Conservation (phyloP, 148 eudicot species). For the Bassia scoparia region DNA sequence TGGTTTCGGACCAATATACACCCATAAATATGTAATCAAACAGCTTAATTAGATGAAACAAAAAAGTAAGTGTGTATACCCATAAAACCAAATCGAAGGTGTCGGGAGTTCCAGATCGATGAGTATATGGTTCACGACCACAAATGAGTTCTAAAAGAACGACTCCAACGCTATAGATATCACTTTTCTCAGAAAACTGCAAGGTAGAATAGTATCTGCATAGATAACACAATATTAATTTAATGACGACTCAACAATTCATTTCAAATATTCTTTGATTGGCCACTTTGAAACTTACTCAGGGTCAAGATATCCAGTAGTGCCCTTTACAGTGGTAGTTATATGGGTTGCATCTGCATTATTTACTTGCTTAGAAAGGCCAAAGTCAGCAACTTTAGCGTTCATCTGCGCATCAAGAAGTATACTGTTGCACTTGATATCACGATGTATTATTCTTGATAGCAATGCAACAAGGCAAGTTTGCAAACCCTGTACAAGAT, state of each 20-base stretch:
- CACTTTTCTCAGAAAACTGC: constrained; percentile 83
- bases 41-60: not conserved
- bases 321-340: constrained; percentile 76
- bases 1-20: too few species aligned
- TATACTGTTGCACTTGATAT: constrained; percentile 79
- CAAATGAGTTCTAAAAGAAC: constrained; percentile 83
- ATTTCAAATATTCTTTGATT: not conserved
- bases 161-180: constrained; percentile 78
- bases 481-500: too few species aligned
- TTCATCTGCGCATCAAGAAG: constrained; percentile 72
- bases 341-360: constrained; percentile 61
- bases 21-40: not conserved
- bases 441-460: constrained; percentile 80
- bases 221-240: not conserved
- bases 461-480: too few species aligned
- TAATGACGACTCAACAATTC: not conserved
- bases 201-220: constrained; percentile 74
- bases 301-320: constrained; percentile 90
- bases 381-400: constrained; percentile 79
- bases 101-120: constrained; percentile 64
- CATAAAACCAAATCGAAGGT: constrained; percentile 77
- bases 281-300: constrained; percentile 43
- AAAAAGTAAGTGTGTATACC: constrained; percentile 35
- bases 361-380: constrained; percentile 63
- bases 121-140: constrained; percentile 70